phyloP scores from a whole-genome alignment of 768 basidiomycete species.

The Phylloporus rhodoxanthus region DNA sequence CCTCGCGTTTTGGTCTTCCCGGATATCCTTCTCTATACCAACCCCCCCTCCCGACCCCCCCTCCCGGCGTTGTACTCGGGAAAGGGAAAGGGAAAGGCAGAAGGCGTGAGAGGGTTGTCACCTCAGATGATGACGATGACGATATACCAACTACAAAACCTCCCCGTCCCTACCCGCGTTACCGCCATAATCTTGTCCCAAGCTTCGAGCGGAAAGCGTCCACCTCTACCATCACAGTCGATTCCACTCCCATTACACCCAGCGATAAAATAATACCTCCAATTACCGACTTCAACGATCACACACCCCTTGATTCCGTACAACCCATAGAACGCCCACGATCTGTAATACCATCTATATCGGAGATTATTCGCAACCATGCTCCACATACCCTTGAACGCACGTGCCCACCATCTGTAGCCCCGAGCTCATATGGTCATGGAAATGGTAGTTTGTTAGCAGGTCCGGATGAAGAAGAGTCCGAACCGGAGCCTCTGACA shows the following conservation, averaged over 20 bases:
- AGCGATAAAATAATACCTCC: conserved; percentile 14
- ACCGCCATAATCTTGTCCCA: conserved; percentile 18
- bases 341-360: conserved; percentile 70
- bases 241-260: conserved; percentile 12
- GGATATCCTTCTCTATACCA: conserved; percentile 73
- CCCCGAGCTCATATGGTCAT: conserved; percentile 44
- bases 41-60: conserved; percentile 78
- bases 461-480: conserved; percentile 48
- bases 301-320: conserved; percentile 9
- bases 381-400: conserved; percentile 53
- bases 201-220: conserved; percentile 24
- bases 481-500: conserved; percentile 42
- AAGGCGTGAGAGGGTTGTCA: conserved; percentile 20
- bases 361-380: conserved; percentile 79
- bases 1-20: conserved; percentile 49
- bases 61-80: conserved; percentile 72
- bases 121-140: conserved; percentile 55
- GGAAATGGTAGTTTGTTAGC: conserved; percentile 41
- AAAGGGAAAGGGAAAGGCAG: conserved; percentile 38
- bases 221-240: conserved; percentile 28
- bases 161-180: conserved; percentile 15
- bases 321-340: conserved; percentile 33
- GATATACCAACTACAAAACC: conserved; percentile 11
- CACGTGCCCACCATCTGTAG: conserved; percentile 40
- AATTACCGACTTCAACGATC: conserved; percentile 7